Evolutionary conservation across 306 rosid genomes (phyloP), one percentile per base, ranked within the genome.

Genomic region (Lupinus albus): DNA sequence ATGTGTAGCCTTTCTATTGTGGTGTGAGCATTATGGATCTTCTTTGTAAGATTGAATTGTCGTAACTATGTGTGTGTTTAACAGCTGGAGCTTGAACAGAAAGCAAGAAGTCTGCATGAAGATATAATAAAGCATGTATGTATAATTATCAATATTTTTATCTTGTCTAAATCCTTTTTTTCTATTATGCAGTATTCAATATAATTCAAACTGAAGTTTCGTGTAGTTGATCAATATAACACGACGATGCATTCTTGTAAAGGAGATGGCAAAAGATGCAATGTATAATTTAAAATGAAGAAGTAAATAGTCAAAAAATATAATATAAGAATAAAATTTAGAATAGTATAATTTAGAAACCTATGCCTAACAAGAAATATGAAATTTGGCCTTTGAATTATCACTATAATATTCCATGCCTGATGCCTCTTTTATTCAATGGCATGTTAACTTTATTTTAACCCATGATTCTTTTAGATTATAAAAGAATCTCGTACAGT

Each of bases 71-170:
- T 21, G 2, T 70, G 57, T 76, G 67, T 64, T 80, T 85, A 20
- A 52, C 83, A 91, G 97, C 76, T 66, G 74, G 95, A 88, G 81
- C 84, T 88, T 72, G 82, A 83, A 46, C 80, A 86, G 86, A 91
- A 91, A 83, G 95, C 84, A 61, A 79, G 80, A 78, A 81, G 64
- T 81, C 72, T 91, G 54, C 95, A 81, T 52, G 84, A 86, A 86
- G 90, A 86, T 73, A 84, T 84, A 45, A 84, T 71, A 28, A 79
- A 88, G 75, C 89, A 88, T 67, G 97, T 88, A 79, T 11, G 88
- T 83, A 12, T 33, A 36, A 25, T 64, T 67, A 64, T 68, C 52
- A 57, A 36, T 69, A 51, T 59, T 45, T 12, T 57, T 60, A 0
- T 58, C 57, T 56, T 72, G 60, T 64, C 48, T 68, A 4, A 64